Percentiles rank a stretch among this genome's conserved stretches.
Evolutionary conservation across 345 rosid genomes (phyloP).

Genomic region (Camelina hispida): DNA sequence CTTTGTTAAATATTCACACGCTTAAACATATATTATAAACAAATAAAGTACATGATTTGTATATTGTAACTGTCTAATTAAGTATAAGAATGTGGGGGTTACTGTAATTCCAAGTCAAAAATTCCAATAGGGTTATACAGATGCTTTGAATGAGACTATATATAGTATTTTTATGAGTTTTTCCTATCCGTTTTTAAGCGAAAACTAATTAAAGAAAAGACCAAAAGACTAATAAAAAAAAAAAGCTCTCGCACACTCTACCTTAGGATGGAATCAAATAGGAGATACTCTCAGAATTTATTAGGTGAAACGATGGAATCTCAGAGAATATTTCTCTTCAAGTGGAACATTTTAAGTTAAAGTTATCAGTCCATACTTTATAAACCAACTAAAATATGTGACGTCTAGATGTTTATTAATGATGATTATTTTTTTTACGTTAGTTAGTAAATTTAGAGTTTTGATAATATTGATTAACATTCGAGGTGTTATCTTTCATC

Average conservation of each 20-base stretch:
- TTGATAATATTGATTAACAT: not conserved
- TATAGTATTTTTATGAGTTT: not conserved
- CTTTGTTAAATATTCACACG: slow-evolving; percentile 38
- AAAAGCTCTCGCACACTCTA: too few relatives aligned
- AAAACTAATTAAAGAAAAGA: too few relatives aligned
- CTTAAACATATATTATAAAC: slow-evolving; percentile 33
- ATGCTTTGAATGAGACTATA: slow-evolving; percentile 1
- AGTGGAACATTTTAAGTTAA: not conserved
- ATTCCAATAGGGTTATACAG: slow-evolving; percentile 6
- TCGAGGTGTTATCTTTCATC: not conserved
- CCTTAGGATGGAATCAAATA: too few relatives aligned
- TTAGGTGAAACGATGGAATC: not conserved
- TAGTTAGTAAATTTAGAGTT: not conserved
- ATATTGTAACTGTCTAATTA: slow-evolving; percentile 26
- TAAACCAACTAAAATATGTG: not conserved
- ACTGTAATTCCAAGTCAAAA: slow-evolving; percentile 43
- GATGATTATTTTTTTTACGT: not conserved
- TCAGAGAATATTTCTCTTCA: not conserved
- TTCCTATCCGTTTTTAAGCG: not conserved
- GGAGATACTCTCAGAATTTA: not conserved
- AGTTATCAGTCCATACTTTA: not conserved
- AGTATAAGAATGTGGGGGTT: slow-evolving; percentile 32
- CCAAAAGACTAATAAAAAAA: too few relatives aligned
- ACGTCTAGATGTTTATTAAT: not conserved
- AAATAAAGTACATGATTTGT: slow-evolving; percentile 12